phyloP scores from a whole-genome alignment of 2,329 filamentous ascomycete genomes.

The Sporothrix sp. region DNA sequence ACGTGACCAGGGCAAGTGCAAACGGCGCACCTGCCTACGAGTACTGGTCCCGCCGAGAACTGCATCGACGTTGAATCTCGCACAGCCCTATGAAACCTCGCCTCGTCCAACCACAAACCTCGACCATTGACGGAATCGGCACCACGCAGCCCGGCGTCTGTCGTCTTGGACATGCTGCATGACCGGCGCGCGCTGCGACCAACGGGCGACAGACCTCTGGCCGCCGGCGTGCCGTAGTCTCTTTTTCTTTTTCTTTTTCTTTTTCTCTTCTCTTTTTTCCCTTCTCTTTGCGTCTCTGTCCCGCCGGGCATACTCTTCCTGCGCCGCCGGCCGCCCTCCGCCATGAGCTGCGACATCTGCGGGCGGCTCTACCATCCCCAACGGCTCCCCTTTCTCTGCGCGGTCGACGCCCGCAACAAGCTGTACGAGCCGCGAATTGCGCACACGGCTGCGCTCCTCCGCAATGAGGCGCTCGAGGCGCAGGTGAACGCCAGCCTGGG shows the following conservation, averaged over 20 bases:
- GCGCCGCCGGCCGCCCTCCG: neutral
- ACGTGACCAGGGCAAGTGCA: conserved; percentile 13
- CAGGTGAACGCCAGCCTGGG: conserved; percentile 37
- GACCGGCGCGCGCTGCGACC: conserved; percentile 1
- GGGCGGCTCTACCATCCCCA: conserved; percentile 43
- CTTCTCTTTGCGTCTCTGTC: neutral
- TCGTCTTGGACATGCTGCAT: conserved; percentile 8
- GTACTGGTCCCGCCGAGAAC: too few relatives aligned
- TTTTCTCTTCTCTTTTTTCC: neutral
- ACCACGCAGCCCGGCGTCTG: neutral
- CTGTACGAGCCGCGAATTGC: conserved; percentile 57
- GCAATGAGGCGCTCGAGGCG: conserved; percentile 47
- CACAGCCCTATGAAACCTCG: neutral
- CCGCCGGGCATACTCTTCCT: neutral
- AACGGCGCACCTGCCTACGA: neutral
- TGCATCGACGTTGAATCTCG: neutral
- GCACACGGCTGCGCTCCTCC: conserved; percentile 48
- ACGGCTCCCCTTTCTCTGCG: conserved; percentile 56
- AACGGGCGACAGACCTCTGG: neutral
- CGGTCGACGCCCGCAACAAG: conserved; percentile 58
- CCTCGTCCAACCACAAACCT: neutral
- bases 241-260: neutral
- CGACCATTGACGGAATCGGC: neutral
- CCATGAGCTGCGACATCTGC: conserved; percentile 64
- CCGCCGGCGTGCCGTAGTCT: conserved; percentile 4